Conservation (phyloP, 805 yeast species). For the Barnettozyma sucrosica region DNA sequence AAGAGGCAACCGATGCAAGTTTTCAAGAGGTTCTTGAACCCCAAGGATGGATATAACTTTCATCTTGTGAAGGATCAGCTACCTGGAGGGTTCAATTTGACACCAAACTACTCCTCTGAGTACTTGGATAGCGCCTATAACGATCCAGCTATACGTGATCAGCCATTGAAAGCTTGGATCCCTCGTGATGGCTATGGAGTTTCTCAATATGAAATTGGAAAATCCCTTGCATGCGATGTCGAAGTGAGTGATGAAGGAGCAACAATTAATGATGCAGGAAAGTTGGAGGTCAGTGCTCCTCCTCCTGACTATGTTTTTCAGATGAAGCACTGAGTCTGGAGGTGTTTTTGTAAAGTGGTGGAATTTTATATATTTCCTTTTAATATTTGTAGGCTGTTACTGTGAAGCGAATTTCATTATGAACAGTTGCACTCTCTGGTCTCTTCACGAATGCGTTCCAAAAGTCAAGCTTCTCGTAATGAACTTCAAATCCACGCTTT, state of each 20-base stretch:
- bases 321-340: constrained; percentile 6
- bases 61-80: constrained; percentile 35
- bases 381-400: neutral
- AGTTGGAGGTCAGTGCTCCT: constrained; percentile 46
- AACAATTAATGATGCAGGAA: constrained; percentile 50
- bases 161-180: constrained; percentile 64
- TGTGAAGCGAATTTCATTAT: too few species aligned
- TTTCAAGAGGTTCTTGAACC: constrained; percentile 32
- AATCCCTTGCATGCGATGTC: constrained; percentile 47
- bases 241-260: constrained; percentile 56
- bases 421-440: too few species aligned
- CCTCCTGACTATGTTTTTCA: constrained; percentile 64
- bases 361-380: neutral
- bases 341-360: neutral
- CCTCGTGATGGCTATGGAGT: constrained; percentile 65
- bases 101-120: constrained; percentile 28
- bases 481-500: too few species aligned
- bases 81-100: constrained; percentile 31
- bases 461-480: too few species aligned
- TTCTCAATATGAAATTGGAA: constrained; percentile 49
- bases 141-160: constrained; percentile 52
- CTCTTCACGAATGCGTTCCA: too few species aligned
- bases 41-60: constrained; percentile 40
- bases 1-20: constrained; percentile 15
- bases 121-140: constrained; percentile 36